A percentile compares a stretch with the other conserved stretches of the same genome.
These are phyloP conservation scores for Sclerotinia spermophila DNA, from an alignment of 2,329 filamentous ascomycete genomes.

Conservation along the genomic window DNA sequence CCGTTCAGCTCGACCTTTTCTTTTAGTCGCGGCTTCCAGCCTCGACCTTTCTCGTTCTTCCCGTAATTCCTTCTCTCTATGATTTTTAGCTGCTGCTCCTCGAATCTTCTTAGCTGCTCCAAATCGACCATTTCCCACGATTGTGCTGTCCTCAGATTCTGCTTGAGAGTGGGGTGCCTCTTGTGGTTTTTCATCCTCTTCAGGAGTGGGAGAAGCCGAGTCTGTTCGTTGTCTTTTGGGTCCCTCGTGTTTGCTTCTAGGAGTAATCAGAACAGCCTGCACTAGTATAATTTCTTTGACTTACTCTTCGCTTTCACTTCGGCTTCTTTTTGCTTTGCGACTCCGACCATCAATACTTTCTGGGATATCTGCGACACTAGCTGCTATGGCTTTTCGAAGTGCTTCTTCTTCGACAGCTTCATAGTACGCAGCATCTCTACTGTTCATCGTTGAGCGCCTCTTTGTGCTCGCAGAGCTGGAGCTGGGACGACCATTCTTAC, in stretches of 20 bases:
- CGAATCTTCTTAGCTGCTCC: conserved; percentile 57
- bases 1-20: conserved; percentile 77
- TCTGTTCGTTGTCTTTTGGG: conserved; percentile 80
- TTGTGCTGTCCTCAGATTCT: conserved; percentile 68
- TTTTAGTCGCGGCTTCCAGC: conserved; percentile 71
- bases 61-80: conserved; percentile 61
- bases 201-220: conserved; percentile 66
- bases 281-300: conserved; percentile 40
- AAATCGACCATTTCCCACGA: conserved; percentile 43
- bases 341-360: conserved; percentile 47
- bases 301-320: conserved; percentile 94
- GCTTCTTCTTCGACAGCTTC: conserved; percentile 69
- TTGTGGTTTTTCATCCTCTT: conserved; percentile 42
- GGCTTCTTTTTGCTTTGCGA: conserved; percentile 73
- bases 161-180: conserved; percentile 43
- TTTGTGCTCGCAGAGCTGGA: conserved; percentile 51
- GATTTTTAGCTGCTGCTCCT: conserved; percentile 52
- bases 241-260: conserved; percentile 61
- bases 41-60: conserved; percentile 73
- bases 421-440: conserved; percentile 88
- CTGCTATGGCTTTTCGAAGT: conserved; percentile 83
- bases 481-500: conserved; percentile 52
- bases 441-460: conserved; percentile 95
- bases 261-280: conserved; percentile 30
- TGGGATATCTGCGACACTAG: conserved; percentile 70